Base-by-base conservation (phyloP, 2,329 filamentous ascomycete species). In the Leptographium radiaticola region DNA sequence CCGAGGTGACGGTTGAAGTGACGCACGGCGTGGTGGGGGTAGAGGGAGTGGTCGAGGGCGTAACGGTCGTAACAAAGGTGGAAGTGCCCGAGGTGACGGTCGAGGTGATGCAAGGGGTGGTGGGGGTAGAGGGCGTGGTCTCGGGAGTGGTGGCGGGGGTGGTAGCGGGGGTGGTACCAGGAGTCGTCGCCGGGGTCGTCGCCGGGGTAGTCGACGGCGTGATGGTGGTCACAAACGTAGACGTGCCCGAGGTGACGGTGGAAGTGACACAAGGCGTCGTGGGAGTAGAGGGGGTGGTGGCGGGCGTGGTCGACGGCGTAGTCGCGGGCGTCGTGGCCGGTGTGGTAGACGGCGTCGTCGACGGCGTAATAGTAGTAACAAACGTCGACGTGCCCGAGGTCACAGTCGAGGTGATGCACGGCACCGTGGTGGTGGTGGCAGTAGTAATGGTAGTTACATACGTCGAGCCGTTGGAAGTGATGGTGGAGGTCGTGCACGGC, bases 101-200 rank as follows among this genome's bases (percentile, higher is more conserved):
- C 10, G 31, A 52, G 12, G 40, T 51, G 4, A 36, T 43, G 39
- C 54, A 56, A 4, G 44, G 44, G 11, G 46, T 47, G 1, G 52
- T 53, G 1, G 54, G 53, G 7, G 52, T 51, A 4, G 57, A 54
- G 16, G 53, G n/a, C n/a, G n/a, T n/a, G n/a, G n/a, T n/a, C n/a
- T n/a, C n/a, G n/a, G n/a, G 15, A 2, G 46, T n/a, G 8, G 51
- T 36, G n/a, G n/a, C n/a, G n/a, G n/a, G n/a, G n/a, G n/a, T n/a
- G n/a, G n/a, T n/a, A n/a, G n/a, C n/a, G n/a, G n/a, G n/a, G n/a
- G n/a, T n/a, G n/a, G n/a, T n/a, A n/a, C n/a, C n/a, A n/a, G n/a
- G n/a, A n/a, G n/a, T n/a, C n/a, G n/a, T n/a, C 31, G 31, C 25
- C 38, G 25, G 40, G 30, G 46, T 34, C 33, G 33, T 7, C 33